These are phyloP conservation scores for Candida nitratophila DNA, from an alignment of 805 yeast genomes.

Conservation along the genomic window DNA sequence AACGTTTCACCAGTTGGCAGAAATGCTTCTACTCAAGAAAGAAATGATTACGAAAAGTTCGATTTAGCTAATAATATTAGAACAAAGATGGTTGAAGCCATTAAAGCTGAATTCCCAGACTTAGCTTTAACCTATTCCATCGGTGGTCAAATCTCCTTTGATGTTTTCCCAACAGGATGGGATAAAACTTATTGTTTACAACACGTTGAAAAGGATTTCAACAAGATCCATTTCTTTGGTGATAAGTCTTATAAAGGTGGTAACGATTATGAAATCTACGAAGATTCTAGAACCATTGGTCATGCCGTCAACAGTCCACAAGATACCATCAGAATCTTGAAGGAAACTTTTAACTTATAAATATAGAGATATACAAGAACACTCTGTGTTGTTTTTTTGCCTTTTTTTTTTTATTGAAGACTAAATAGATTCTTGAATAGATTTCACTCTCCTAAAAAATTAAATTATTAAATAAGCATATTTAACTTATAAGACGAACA, in stretches of 20 bases:
- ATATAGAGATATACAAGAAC: no score
- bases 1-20: conserved; percentile 98
- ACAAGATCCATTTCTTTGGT: conserved; percentile 94
- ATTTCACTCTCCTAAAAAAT: no score
- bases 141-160: conserved; percentile 99
- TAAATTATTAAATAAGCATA: no score
- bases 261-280: conserved; percentile 95
- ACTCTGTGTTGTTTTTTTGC: no score
- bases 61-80: conserved; percentile 80
- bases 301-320: conserved; percentile 87
- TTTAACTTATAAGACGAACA: conserved; percentile 46
- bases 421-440: no score
- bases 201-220: conserved; percentile 84
- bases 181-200: conserved; percentile 97
- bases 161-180: conserved; percentile 99
- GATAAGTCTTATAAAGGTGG: conserved; percentile 97
- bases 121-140: conserved; percentile 88
- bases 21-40: conserved; percentile 91
- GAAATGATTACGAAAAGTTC: conserved; percentile 83
- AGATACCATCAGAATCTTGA: conserved; percentile 81
- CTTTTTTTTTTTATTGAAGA: no score
- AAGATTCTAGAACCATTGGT: conserved; percentile 89
- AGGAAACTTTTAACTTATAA: conserved; percentile 64
- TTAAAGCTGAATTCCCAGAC: conserved; percentile 78
- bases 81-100: conserved; percentile 75